Evolutionary conservation across 169 alveolate genomes (phyloP).

Genomic region (Eimeria necatrix): DNA sequence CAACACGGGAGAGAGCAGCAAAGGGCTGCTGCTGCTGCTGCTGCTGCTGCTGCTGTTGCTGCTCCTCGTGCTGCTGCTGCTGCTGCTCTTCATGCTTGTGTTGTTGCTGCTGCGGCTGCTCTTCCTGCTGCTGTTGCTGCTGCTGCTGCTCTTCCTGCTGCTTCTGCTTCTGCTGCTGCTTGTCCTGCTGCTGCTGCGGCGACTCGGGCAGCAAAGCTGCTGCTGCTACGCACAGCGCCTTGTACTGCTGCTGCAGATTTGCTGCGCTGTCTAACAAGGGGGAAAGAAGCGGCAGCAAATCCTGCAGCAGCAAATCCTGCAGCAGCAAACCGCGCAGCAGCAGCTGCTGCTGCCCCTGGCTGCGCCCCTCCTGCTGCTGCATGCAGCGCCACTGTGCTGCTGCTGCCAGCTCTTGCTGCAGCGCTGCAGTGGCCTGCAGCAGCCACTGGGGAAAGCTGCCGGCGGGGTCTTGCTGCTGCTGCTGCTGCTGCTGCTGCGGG

Average conservation of each 20-base stretch:
- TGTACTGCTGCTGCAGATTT: conserved; percentile 51
- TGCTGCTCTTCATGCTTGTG: neutral
- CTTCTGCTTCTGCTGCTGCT: conserved; percentile 73
- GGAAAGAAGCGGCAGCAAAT: neutral
- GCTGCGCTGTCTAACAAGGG: conserved; percentile 13
- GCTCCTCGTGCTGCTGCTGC: neutral
- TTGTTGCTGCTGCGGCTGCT: neutral
- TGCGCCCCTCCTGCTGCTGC: neutral
- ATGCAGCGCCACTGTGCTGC: conserved; percentile 39
- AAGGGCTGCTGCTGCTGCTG: neutral
- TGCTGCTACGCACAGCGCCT: conserved; percentile 45
- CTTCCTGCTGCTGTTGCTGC: conserved; percentile 1
- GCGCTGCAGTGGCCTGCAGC: conserved; percentile 62
- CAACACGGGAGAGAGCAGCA: conserved; percentile 56
- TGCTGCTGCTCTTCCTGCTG: neutral
- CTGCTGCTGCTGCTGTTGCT: neutral
- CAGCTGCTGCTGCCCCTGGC: neutral
- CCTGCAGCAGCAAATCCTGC: conserved; percentile 38
- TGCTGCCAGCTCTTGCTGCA: conserved; percentile 73
- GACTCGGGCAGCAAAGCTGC: conserved; percentile 23
- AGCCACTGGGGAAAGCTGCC: conserved; percentile 57
- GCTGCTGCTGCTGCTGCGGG: conserved; percentile 57
- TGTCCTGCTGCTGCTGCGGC: neutral
- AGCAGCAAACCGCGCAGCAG: neutral
- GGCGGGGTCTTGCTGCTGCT: neutral